Evolutionary conservation across 202 grass and related monocot genomes (phyloP), one percentile per base, ranked within the genome.

Genomic region (Cymbopogon flexuosus): DNA sequence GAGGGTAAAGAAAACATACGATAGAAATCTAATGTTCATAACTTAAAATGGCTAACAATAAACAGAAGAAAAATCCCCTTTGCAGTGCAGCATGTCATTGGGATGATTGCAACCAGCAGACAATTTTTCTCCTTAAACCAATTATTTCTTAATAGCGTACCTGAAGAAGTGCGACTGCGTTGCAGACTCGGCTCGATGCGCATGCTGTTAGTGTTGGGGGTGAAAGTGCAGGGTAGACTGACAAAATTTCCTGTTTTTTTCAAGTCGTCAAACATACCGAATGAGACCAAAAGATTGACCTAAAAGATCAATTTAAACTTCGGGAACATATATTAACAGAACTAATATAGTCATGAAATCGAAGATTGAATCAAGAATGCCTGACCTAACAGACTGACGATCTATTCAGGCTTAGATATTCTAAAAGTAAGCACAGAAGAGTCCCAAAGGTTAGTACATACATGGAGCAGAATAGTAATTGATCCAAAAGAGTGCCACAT

Each of bases 81-180:
- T 36, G 24, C 18, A 49, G 79, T 45, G 46, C 6, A 22, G 27
- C 24, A 64, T 82, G 59, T 35, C 34, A 66, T 41, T 41, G 46
- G 34, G 22, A 78, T 76, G 64, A 40, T 6, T 51, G 30, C 23
- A 22, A 72, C 10, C 8, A 73, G 23, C 75, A 65, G 1, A 24
- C 22, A 72, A 8, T 19, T 72, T 31, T 79, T 57, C 58, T 56
- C 24, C 6, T 51, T 29, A 70, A 51, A 6, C 41, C n/a, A 4
- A 16, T 80, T 56, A 79, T 62, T 35, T 37, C 39, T 6, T 68
- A 21, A 24, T 68, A 71, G 8, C 34, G 2, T 78, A 93, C 89
- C 92, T 94, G 89, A 65, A 94, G 81, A 82, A 94, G 92, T 68
- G 92, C 89, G 5, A 94, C 84, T 15, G 81, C 92, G 14, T 91